Base-by-base conservation (phyloP, 495 filamentous ascomycete genomes). In the Evansstolkia leycettana region DNA sequence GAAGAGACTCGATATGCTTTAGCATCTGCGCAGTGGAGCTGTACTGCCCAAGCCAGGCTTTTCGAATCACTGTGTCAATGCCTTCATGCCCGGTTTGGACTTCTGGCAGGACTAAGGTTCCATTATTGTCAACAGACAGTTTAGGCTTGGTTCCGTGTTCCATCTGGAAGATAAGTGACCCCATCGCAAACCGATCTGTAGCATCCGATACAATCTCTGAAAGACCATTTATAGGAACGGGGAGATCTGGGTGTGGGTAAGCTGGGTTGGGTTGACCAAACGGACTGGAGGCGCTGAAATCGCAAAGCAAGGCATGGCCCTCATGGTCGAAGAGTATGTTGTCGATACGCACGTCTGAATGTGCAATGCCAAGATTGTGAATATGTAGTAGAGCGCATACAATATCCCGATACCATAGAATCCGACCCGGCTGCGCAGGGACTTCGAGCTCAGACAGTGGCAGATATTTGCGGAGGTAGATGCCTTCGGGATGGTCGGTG, bases 41-140 rank as follows among this genome's bases (percentile, higher is more conserved):
- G 36, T 48, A 51, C 7, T 48, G 6, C 27, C 48, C 48, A 24
- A 48, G 45, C 45, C 48, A 51, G 15, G 48, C 48, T 18, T 42
- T 51, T 28, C 26, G 29, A 18, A 51, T 40, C 27, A 51, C 30
- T 11, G 15, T 15, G 35, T 47, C 47, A 31, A 47, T 15, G 5
- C 40, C 34, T 38, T 33, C 19, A 46, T 43, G 36, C 17, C 31
- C 38, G 9, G 48, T 40, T 17, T 30, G 15, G 31, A 52, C 38
- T 4, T 38, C 16, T 13, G 46, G 48, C 39, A 46, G 37, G 33
- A 41, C 24, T 29, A 52, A 30, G 28, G 15, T 31, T 7, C 48
- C 48, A 37, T 45, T 9, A n/a, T 13, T 36, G 16, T 46, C 39
- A 38, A 47, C 17, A 31, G 42, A 45, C 14, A 46, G 28, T 13